Conservation (phyloP, 495 filamentous ascomycete species). For the Hyaloscypha hepaticicola region DNA sequence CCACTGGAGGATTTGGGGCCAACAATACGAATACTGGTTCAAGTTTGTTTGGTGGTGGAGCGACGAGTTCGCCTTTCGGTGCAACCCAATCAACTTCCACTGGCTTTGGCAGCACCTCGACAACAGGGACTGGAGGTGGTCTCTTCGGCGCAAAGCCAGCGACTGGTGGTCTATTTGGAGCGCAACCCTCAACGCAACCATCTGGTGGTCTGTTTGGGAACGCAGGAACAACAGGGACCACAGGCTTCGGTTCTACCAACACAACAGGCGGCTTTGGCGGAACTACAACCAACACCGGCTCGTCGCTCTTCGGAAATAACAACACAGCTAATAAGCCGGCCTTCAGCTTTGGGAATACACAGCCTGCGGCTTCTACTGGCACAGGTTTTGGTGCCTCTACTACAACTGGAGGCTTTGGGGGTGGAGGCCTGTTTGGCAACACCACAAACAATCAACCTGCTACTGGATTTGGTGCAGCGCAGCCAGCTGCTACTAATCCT, state of each 20-base stretch:
- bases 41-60: slow-evolving; percentile 51
- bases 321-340: slow-evolving; percentile 29
- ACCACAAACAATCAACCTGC: slow-evolving; percentile 35
- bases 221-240: slow-evolving; percentile 17
- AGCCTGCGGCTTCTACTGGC: slow-evolving; percentile 39
- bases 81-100: slow-evolving; percentile 45
- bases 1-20: slow-evolving; percentile 43
- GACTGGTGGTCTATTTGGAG: slow-evolving; percentile 34
- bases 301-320: slow-evolving; percentile 34
- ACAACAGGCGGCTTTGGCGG: slow-evolving; percentile 35
- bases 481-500: slow-evolving; percentile 35
- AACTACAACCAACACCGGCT: slow-evolving; percentile 30
- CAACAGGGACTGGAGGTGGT: slow-evolving; percentile 45
- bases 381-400: slow-evolving; percentile 41
- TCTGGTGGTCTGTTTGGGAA: slow-evolving; percentile 39
- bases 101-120: slow-evolving; percentile 44
- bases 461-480: slow-evolving; percentile 30
- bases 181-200: slow-evolving; percentile 22
- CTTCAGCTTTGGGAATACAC: slow-evolving; percentile 38
- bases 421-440: slow-evolving; percentile 42
- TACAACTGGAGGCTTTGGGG: slow-evolving; percentile 36
- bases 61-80: slow-evolving; percentile 53
- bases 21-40: slow-evolving; percentile 40
- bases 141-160: slow-evolving; percentile 52
- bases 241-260: slow-evolving; percentile 32